Percentiles rank a stretch among this genome's conserved stretches.
These are phyloP conservation scores for Funneliformis geosporum DNA, from an alignment of 192 early-diverging fungal species.

Conservation along the genomic window DNA sequence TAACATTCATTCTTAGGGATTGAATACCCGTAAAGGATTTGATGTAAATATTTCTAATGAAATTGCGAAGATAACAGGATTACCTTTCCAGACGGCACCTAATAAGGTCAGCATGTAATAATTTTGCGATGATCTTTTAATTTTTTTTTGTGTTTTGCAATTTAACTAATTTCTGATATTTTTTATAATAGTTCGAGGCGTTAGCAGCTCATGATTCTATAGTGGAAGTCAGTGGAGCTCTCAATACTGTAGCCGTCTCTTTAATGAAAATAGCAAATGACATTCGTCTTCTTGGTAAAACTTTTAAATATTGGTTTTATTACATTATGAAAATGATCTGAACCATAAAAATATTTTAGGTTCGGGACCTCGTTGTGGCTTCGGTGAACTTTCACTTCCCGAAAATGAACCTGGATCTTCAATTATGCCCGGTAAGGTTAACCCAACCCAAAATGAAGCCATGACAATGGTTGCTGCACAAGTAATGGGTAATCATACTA, in stretches of 20 bases:
- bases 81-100: slow-evolving; percentile 92
- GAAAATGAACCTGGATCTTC: slow-evolving; percentile 99
- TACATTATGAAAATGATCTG: not conserved
- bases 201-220: slow-evolving; percentile 98
- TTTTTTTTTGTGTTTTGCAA: not conserved
- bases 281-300: slow-evolving; percentile 84
- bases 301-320: not conserved
- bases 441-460: slow-evolving; percentile 99
- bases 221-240: slow-evolving; percentile 92
- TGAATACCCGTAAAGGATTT: slow-evolving; percentile 95
- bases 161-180: slow-evolving; percentile 9
- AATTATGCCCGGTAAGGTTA: slow-evolving; percentile 99
- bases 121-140: not conserved
- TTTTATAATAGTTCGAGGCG: slow-evolving; percentile 79
- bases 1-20: slow-evolving; percentile 54
- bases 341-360: slow-evolving; percentile 46
- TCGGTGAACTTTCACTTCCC: slow-evolving; percentile 94
- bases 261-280: slow-evolving; percentile 99
- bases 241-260: slow-evolving; percentile 94
- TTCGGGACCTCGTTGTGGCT: slow-evolving; percentile 96
- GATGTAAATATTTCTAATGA: slow-evolving; percentile 87
- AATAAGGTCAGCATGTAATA: slow-evolving; percentile 73
- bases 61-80: slow-evolving; percentile 84
- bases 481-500: slow-evolving; percentile 98
- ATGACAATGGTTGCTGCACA: slow-evolving; percentile 99